Evolutionary conservation across 163 green algal genomes (phyloP).

Genomic region (Chlorella variabilis): DNA sequence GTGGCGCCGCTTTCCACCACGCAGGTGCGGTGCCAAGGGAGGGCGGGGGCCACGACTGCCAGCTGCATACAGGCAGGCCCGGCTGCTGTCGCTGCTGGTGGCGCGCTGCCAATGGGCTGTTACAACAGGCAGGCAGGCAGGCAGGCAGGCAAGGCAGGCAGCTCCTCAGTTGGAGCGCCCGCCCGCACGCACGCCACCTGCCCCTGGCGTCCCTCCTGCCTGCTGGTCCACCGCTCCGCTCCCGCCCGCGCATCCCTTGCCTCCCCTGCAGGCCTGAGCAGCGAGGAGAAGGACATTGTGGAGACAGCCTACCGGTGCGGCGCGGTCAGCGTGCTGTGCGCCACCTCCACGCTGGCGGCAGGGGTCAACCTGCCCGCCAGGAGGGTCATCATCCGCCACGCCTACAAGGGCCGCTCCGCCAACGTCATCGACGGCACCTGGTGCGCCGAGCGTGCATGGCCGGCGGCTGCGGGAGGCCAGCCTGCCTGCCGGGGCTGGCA

Average conservation of each 20-base stretch:
- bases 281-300: conserved; percentile 85
- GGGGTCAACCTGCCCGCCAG: conserved; percentile 97
- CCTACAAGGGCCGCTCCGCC: conserved; percentile 53
- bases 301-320: conserved; percentile 79
- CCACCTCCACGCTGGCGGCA: conserved; percentile 94
- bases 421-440: conserved; percentile 64
- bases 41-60: too few species aligned
- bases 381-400: conserved; percentile 89
- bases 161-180: background rate
- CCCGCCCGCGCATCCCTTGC: too few species aligned
- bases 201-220: too few species aligned
- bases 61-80: too few species aligned
- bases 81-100: too few species aligned
- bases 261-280: conserved; percentile 61
- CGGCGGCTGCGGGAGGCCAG: too few species aligned
- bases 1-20: conserved; percentile 93
- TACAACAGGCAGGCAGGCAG: too few species aligned
- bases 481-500: background rate
- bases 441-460: conserved; percentile 23
- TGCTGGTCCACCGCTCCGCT: too few species aligned
- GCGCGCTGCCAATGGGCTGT: too few species aligned
- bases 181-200: too few species aligned
- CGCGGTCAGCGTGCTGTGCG: conserved; percentile 84
- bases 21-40: too few species aligned
- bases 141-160: background rate